phyloP scores from a whole-genome alignment of 352 stramenopile species.

The Halophytophthora polymorphica region DNA sequence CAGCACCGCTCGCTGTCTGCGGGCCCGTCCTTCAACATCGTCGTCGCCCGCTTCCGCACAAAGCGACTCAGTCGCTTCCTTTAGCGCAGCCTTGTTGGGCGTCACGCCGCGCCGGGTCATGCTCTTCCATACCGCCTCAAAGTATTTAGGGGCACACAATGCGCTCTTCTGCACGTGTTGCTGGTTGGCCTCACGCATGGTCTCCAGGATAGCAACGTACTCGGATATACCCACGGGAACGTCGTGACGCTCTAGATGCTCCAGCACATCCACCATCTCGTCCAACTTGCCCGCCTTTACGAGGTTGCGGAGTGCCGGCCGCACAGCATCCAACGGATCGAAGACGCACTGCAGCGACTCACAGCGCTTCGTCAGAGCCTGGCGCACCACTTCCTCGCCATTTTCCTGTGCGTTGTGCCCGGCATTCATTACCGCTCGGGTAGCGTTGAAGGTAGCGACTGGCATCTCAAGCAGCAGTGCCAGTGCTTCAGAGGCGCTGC shows the following conservation, averaged over 20 bases:
- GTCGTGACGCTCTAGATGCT: constrained; percentile 26
- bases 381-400: too few species aligned
- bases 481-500: too few species aligned
- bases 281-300: background rate
- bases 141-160: constrained; percentile 29
- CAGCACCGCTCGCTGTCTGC: constrained; percentile 12
- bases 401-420: too few species aligned
- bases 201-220: constrained; percentile 36
- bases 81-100: constrained; percentile 32
- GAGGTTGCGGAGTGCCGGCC: too few species aligned
- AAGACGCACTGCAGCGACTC: too few species aligned
- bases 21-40: constrained; percentile 19
- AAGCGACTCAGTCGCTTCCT: constrained; percentile 28
- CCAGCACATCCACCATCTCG: constrained; percentile 31
- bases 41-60: constrained; percentile 10
- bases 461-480: too few species aligned
- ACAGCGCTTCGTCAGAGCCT: too few species aligned
- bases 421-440: too few species aligned
- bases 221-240: constrained; percentile 28
- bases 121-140: constrained; percentile 39
- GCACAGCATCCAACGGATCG: too few species aligned
- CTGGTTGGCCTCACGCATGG: constrained; percentile 35
- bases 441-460: too few species aligned
- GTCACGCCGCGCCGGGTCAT: constrained; percentile 34
- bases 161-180: background rate